Evolutionary conservation across 2,329 filamentous ascomycete species (phyloP), one percentile per base, ranked within the genome.

Genomic region (Fusarium bulbicola): DNA sequence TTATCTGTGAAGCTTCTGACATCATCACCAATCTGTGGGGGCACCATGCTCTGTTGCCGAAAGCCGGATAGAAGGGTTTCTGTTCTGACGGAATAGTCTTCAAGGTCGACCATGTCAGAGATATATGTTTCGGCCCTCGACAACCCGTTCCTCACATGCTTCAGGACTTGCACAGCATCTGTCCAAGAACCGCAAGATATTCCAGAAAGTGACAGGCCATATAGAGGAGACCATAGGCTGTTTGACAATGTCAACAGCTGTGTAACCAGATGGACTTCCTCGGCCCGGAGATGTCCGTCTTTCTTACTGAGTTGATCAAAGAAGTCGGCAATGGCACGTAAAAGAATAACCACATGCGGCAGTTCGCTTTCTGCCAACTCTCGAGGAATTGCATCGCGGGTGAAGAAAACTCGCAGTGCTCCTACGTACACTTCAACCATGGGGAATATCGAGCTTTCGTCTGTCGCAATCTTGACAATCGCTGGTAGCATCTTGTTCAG

Each of bases 401-500:
- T 77, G 24, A 88, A 76, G 7, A 83, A 73, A 18, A 76, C 72
- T 34, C 80, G 77, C 14, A 89, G 65, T 5, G 86, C 86, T 34
- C 81, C 80, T 28, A 81, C 78, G 71, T 89, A 90, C 24, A 88
- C 82, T 47, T 88, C 84, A 12, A 90, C 72, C 52, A 90, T 76
- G 20, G 86, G 80, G 79, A 85, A 89, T 1, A 83, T 83, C 18
- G 82, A 78, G 7, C 75, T 76, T 16, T 77, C 79, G 13, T 76
- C 70, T 16, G 81, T 74, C 0, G 81, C 80, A 3, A 85, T 83
- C 49, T 76, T 80, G 18, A 89, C 77, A 9, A 87, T 82, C n/a
- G 87, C 85, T 1, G 89, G 88, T 6, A 91, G 72, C 86, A 90
- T 89, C 54, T 83, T 85, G 34, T 81, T 79, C 34, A 90, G 60